Conservation (phyloP, 345 rosid genomes). For the Aurinia saxatilis region DNA sequence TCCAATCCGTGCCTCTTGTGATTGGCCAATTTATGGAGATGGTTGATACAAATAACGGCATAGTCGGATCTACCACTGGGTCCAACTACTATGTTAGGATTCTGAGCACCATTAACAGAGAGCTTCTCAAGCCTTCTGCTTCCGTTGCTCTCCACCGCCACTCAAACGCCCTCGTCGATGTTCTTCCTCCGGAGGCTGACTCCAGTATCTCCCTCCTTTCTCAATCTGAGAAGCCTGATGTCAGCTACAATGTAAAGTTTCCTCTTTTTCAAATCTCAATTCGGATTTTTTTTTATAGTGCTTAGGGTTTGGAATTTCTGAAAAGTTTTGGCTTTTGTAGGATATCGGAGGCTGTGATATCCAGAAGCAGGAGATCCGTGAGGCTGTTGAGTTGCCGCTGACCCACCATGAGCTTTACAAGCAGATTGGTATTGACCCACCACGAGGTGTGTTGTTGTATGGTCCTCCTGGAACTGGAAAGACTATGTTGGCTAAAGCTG, state of each 20-base stretch:
- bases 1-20: constrained; percentile 92
- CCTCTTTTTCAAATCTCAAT: background rate
- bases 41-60: constrained; percentile 98
- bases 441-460: constrained; percentile 93
- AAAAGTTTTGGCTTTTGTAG: constrained; percentile 25
- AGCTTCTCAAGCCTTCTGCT: constrained; percentile 90
- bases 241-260: constrained; percentile 64
- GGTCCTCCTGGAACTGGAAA: constrained; percentile 99
- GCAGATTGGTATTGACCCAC: constrained; percentile 96
- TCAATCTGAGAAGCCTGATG: constrained; percentile 99
- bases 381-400: constrained; percentile 94
- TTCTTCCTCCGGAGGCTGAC: constrained; percentile 97
- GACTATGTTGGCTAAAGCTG: constrained; percentile 99
- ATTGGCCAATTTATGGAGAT: constrained; percentile 99
- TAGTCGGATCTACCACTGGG: constrained; percentile 98
- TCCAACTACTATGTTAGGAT: constrained; percentile 94
- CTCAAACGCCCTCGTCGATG: constrained; percentile 94
- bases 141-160: constrained; percentile 98
- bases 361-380: constrained; percentile 99
- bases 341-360: constrained; percentile 99
- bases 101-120: constrained; percentile 88
- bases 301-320: constrained; percentile 16
- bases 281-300: background rate
- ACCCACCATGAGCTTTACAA: constrained; percentile 95
- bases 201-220: constrained; percentile 93